Conservation (phyloP, 805 yeast genomes). For the Maudiozyma serrabonitensis region DNA sequence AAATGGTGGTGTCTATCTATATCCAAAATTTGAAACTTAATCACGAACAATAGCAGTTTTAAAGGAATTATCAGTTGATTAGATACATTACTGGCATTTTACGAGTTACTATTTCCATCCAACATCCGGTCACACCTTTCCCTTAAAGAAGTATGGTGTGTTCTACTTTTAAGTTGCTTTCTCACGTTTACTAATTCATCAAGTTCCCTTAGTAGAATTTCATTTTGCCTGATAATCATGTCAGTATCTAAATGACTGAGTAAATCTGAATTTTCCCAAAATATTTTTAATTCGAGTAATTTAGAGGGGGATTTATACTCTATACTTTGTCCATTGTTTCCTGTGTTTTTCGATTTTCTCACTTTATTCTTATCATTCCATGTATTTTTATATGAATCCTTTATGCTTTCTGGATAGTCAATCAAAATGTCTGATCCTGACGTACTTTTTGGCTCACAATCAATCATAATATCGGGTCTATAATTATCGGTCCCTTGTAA, state of each 20-base stretch:
- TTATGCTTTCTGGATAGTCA: slow-evolving; percentile 1
- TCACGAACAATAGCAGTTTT: too few relatives aligned
- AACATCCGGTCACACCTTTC: slow-evolving; percentile 1
- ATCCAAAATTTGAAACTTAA: too few relatives aligned
- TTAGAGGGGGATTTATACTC: neutral
- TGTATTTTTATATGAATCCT: neutral
- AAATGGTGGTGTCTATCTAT: too few relatives aligned
- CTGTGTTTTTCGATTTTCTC: neutral
- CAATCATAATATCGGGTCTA: slow-evolving; percentile 21
- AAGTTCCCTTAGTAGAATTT: neutral
- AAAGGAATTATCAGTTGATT: too few relatives aligned
- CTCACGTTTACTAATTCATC: neutral
- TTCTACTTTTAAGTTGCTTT: neutral
- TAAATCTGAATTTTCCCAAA: slow-evolving; percentile 3
- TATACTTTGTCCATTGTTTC: neutral
- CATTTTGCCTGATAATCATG: slow-evolving; percentile 2
- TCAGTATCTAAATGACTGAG: slow-evolving; percentile 2
- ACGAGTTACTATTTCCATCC: neutral
- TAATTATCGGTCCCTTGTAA: slow-evolving; percentile 3
- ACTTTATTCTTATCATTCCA: neutral
- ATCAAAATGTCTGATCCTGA: neutral
- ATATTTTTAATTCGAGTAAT: slow-evolving; percentile 1
- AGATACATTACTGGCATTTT: too few relatives aligned
- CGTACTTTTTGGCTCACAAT: slow-evolving; percentile 15
- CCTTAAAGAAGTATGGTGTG: neutral